Conservation (phyloP, 768 basidiomycete genomes). For the Pisolithus albus region DNA sequence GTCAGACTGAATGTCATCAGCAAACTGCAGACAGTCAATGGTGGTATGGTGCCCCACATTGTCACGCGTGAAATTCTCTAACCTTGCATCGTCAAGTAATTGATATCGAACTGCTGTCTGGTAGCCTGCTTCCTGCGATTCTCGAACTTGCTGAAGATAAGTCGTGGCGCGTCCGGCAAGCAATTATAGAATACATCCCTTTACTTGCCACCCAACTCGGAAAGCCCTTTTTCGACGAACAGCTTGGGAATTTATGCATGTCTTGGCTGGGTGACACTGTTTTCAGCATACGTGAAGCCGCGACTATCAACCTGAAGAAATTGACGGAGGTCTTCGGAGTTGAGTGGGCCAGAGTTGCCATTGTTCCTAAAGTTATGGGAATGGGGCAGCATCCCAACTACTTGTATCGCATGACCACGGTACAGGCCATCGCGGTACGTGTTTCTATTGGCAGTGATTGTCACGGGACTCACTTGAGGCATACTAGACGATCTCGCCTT, state of each 20-base stretch:
- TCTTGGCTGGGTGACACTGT: conserved; percentile 98
- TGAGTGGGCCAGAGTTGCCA: conserved; percentile 90
- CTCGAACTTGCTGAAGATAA: conserved; percentile 98
- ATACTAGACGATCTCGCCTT: conserved; percentile 88
- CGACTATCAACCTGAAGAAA: conserved; percentile 93
- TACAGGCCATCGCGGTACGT: conserved; percentile 93
- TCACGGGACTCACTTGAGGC: conserved; percentile 6
- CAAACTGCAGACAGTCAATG: conserved; percentile 94
- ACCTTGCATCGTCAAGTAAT: conserved; percentile 56
- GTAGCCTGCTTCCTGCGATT: conserved; percentile 94
- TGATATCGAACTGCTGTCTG: conserved; percentile 90
- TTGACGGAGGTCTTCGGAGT: conserved; percentile 98
- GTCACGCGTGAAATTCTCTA: not conserved
- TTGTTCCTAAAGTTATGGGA: conserved; percentile 93
- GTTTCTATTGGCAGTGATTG: not conserved
- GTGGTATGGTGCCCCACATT: conserved; percentile 46
- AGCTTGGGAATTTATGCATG: conserved; percentile 95
- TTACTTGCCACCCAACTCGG: conserved; percentile 97
- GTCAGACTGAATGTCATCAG: conserved; percentile 97
- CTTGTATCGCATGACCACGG: conserved; percentile 96
- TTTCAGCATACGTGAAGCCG: conserved; percentile 97
- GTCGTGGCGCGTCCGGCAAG: conserved; percentile 98
- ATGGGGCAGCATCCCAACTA: conserved; percentile 98
- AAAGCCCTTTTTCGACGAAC: conserved; percentile 95
- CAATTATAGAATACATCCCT: conserved; percentile 99